Percentiles rank a stretch among this genome's conserved stretches.
These are phyloP conservation scores for Chlamydomonas schloesseri DNA, from an alignment of 139 green algal genomes.

Conservation along the genomic window DNA sequence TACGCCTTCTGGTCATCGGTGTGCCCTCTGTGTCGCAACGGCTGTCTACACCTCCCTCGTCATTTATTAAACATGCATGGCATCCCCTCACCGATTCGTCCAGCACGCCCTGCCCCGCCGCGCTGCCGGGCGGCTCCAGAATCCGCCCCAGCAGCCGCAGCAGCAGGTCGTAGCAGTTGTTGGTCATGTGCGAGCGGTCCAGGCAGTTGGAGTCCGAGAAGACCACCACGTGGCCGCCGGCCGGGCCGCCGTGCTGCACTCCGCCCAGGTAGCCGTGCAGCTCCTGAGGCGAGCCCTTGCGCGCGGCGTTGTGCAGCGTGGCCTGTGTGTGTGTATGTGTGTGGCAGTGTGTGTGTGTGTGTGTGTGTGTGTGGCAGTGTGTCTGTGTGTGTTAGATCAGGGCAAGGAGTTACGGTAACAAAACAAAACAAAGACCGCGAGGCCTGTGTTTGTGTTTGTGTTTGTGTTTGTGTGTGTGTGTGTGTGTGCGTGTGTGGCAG, in stretches of 20 bases:
- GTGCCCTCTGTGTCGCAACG: not conserved
- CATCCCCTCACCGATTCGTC: slow-evolving; percentile 10
- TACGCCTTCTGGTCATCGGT: too few species aligned
- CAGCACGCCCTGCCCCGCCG: slow-evolving; percentile 9
- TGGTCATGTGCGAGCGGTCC: slow-evolving; percentile 83
- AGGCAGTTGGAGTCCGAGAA: slow-evolving; percentile 96
- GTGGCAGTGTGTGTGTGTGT: too few species aligned
- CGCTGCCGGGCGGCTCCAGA: not conserved
- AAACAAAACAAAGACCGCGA: too few species aligned
- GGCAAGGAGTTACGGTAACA: too few species aligned
- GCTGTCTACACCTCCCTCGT: too few species aligned
- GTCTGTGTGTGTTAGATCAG: too few species aligned
- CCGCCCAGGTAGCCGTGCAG: slow-evolving; percentile 16
- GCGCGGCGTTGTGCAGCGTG: slow-evolving; percentile 17
- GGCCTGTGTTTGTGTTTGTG: too few species aligned
- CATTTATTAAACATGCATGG: too few species aligned
- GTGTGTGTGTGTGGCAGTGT: too few species aligned
- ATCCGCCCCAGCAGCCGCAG: slow-evolving; percentile 20
- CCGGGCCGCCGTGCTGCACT: slow-evolving; percentile 21
- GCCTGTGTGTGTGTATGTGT: too few species aligned
- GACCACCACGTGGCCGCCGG: slow-evolving; percentile 75
- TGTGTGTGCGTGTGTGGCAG: too few species aligned
- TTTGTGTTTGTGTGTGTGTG: too few species aligned
- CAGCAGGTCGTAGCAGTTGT: slow-evolving; percentile 78
- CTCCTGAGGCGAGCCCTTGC: not conserved